phyloP scores from a whole-genome alignment of 345 rosid species.

The Populus tremula region DNA sequence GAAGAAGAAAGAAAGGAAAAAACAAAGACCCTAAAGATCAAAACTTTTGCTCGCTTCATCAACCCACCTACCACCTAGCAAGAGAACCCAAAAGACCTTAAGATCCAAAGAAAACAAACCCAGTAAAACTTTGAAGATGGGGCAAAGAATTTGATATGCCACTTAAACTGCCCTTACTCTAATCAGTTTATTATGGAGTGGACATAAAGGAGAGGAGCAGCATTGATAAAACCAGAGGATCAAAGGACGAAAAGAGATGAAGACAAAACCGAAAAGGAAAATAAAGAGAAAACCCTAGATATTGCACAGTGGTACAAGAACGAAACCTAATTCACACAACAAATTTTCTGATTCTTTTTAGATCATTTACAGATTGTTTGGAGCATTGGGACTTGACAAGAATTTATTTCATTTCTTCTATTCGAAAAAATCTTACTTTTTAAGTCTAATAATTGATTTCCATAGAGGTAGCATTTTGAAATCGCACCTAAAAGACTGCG shows the following conservation, averaged over 20 bases:
- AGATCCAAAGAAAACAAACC: not conserved
- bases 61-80: not conserved
- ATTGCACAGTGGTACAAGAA: constrained; percentile 37
- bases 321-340: constrained; percentile 20
- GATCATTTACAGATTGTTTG: no score
- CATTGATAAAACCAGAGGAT: constrained; percentile 32
- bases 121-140: not conserved
- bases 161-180: not conserved
- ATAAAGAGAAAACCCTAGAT: constrained; percentile 44
- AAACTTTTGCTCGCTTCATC: not conserved
- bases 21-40: not conserved
- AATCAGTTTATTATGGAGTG: not conserved
- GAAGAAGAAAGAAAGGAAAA: not conserved
- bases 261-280: not conserved
- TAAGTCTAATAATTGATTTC: no score
- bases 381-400: no score
- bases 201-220: not conserved
- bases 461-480: no score
- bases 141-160: not conserved
- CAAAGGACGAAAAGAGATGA: constrained; percentile 7
- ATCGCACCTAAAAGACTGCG: no score
- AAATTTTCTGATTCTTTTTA: no score
- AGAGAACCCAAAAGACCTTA: not conserved
- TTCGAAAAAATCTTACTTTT: no score
- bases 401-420: no score